A percentile compares a stretch with the other conserved stretches of the same genome.
Conservation (phyloP, 768 basidiomycete species). For the Lentinula guzmanii region DNA sequence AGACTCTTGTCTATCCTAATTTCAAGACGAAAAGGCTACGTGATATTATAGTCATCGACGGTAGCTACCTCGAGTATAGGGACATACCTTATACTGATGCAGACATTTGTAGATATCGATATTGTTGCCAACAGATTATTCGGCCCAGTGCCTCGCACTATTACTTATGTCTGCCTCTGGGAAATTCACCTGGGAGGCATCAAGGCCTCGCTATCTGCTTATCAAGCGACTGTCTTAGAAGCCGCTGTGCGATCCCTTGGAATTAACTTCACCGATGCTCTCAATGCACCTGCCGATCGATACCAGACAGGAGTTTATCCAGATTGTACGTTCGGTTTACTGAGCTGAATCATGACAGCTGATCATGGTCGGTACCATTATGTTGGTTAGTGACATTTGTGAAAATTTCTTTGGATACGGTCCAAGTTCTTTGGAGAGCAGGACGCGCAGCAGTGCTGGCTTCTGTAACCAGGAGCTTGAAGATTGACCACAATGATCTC, state of each 20-base stretch:
- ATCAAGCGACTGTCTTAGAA: slow-evolving; percentile 43
- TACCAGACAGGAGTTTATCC: slow-evolving; percentile 61
- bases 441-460: slow-evolving; percentile 50
- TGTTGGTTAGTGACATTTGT: slow-evolving; percentile 70
- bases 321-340: slow-evolving; percentile 54
- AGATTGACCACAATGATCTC: slow-evolving; percentile 68
- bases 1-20: slow-evolving; percentile 27
- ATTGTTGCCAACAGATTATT: slow-evolving; percentile 84
- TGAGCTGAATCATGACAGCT: background rate
- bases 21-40: slow-evolving; percentile 13
- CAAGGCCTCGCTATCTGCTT: slow-evolving; percentile 49
- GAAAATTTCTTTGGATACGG: slow-evolving; percentile 50
- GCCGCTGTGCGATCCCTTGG: slow-evolving; percentile 55
- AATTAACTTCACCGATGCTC: slow-evolving; percentile 64
- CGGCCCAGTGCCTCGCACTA: slow-evolving; percentile 78
- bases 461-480: slow-evolving; percentile 51
- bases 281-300: slow-evolving; percentile 76
- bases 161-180: slow-evolving; percentile 93
- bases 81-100: background rate
- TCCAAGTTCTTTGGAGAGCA: slow-evolving; percentile 54
- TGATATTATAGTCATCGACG: slow-evolving; percentile 45
- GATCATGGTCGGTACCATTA: background rate
- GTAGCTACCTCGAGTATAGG: slow-evolving; percentile 17
- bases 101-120: slow-evolving; percentile 53
- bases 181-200: slow-evolving; percentile 70